Conservation (phyloP, 1,284 basidiomycete species). For the Sporisorium scitamineum region DNA sequence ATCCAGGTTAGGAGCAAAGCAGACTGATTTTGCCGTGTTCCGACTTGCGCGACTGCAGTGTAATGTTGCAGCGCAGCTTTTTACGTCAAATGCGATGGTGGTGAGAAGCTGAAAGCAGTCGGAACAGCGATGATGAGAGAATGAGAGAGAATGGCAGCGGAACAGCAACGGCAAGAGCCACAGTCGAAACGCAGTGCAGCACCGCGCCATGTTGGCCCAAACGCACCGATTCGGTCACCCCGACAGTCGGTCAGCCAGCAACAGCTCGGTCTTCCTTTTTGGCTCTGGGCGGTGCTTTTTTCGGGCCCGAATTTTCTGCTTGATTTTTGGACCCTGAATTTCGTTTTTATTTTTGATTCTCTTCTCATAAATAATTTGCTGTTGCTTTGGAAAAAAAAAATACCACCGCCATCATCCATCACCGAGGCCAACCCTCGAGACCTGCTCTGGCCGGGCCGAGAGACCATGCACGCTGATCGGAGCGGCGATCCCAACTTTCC, state of each 20-base stretch:
- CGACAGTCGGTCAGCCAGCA: neutral
- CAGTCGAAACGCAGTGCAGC: neutral
- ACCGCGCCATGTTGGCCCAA: constrained; percentile 22
- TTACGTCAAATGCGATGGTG: neutral
- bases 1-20: neutral
- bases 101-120: neutral
- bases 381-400: neutral
- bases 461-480: constrained; percentile 20
- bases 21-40: neutral
- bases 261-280: constrained; percentile 1
- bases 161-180: neutral
- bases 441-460: constrained; percentile 12
- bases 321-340: constrained; percentile 37
- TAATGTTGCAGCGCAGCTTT: neutral
- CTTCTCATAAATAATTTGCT: neutral
- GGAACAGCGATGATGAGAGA: neutral
- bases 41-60: neutral
- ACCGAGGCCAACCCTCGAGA: constrained; percentile 4
- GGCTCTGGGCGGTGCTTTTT: neutral
- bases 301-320: constrained; percentile 27
- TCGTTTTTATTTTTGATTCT: neutral
- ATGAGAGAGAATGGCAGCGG: neutral
- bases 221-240: constrained; percentile 8
- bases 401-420: constrained; percentile 1
- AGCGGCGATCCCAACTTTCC: constrained; percentile 62